Conservation (phyloP, 805 yeast species). For the Starmerella floricola region DNA sequence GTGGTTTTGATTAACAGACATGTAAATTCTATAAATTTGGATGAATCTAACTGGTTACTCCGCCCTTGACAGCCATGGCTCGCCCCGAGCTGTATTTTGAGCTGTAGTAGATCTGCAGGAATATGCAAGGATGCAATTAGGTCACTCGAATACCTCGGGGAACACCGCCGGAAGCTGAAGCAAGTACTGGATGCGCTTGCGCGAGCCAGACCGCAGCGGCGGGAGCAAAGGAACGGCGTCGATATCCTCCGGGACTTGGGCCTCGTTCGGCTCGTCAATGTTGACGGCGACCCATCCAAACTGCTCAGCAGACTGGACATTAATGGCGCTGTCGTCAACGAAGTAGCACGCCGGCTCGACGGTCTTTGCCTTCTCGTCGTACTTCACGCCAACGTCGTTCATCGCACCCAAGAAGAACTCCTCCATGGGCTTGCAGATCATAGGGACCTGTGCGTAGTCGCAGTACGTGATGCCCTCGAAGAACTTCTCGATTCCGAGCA, state of each 20-base stretch:
- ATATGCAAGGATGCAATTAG: not conserved
- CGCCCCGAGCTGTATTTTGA: no score
- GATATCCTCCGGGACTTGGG: conserved; percentile 38
- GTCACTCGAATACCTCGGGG: conserved; percentile 38
- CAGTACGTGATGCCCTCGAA: conserved; percentile 92
- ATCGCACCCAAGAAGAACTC: conserved; percentile 48
- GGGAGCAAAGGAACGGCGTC: conserved; percentile 46
- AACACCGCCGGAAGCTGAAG: conserved; percentile 41
- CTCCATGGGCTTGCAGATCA: conserved; percentile 83
- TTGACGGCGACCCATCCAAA: conserved; percentile 68
- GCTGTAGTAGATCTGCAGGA: no score
- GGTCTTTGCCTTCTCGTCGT: conserved; percentile 2
- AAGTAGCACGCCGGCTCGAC: conserved; percentile 43
- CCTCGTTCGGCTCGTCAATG: conserved; percentile 51
- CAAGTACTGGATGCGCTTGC: conserved; percentile 45
- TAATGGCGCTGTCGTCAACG: conserved; percentile 76
- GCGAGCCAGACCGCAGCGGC: conserved; percentile 27
- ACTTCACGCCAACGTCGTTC: conserved; percentile 45
- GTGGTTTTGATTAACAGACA: no score
- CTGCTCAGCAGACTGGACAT: conserved; percentile 58
- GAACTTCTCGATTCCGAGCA: conserved; percentile 80
- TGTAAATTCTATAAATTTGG: no score
- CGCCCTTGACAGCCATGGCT: no score
- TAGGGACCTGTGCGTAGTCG: conserved; percentile 53
- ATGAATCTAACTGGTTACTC: no score